A percentile compares a stretch with the other conserved stretches of the same genome.
phyloP scores from a whole-genome alignment of 768 basidiomycete species.

The Russula emetica region DNA sequence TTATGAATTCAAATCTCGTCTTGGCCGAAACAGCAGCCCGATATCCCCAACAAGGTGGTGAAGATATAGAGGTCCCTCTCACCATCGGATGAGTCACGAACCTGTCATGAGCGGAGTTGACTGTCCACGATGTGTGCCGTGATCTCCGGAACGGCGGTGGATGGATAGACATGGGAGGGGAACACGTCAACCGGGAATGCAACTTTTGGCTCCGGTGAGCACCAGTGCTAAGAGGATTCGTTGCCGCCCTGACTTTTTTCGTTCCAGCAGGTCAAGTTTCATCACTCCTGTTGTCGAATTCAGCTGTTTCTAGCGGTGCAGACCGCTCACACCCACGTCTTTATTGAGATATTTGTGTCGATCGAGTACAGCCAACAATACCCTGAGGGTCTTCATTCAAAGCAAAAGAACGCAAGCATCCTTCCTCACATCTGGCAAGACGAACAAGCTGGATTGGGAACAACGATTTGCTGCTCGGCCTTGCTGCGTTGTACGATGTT shows the following conservation, averaged over 20 bases:
- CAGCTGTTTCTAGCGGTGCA: constrained; percentile 32
- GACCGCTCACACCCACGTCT: constrained; percentile 71
- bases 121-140: constrained; percentile 86
- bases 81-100: constrained; percentile 89
- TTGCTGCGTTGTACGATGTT: no score
- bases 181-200: constrained; percentile 76
- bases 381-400: constrained; percentile 41
- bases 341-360: constrained; percentile 91
- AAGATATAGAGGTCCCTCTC: constrained; percentile 79
- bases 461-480: no score
- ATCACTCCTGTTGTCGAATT: constrained; percentile 52
- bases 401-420: constrained; percentile 48
- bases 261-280: constrained; percentile 74
- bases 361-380: constrained; percentile 78
- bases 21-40: constrained; percentile 73
- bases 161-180: constrained; percentile 78
- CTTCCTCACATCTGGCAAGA: constrained; percentile 53
- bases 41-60: constrained; percentile 72
- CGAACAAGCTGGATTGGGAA: constrained; percentile 28
- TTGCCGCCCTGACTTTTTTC: no score
- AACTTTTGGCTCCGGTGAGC: constrained; percentile 92
- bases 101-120: constrained; percentile 75
- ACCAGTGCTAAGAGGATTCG: neutral
- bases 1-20: constrained; percentile 54
- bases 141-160: constrained; percentile 78